A percentile compares a stretch with the other conserved stretches of the same genome.
These are phyloP conservation scores for Oryza rufipogon DNA, from an alignment of 176 grass and related monocot species.

Conservation along the genomic window DNA sequence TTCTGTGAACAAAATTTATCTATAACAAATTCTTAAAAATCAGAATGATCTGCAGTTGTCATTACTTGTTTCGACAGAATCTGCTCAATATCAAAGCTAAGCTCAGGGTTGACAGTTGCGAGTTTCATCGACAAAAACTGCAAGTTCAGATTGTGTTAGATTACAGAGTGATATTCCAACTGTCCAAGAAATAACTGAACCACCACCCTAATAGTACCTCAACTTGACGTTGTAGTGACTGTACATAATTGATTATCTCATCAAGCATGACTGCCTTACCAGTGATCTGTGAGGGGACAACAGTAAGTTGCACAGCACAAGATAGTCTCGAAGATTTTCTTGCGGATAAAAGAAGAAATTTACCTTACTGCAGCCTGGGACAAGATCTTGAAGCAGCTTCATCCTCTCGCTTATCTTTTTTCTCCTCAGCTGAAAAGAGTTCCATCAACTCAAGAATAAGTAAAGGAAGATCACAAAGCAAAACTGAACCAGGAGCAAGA, in stretches of 20 bases:
- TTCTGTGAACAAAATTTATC: neutral
- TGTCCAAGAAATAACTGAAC: neutral
- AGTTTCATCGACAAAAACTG: conserved; percentile 99
- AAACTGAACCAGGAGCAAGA: conserved; percentile 25
- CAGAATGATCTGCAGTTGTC: conserved; percentile 6
- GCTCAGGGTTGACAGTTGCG: conserved; percentile 86
- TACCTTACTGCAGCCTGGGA: conserved; percentile 96
- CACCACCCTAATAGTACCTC: conserved; percentile 56
- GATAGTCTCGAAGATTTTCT: neutral
- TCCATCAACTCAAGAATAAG: conserved; percentile 45
- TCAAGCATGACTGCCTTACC: conserved; percentile 99
- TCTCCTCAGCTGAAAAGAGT: conserved; percentile 72
- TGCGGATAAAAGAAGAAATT: conserved; percentile 12
- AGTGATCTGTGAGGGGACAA: conserved; percentile 65
- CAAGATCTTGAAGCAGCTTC: conserved; percentile 99
- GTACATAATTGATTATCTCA: conserved; percentile 99
- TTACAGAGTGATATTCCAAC: conserved; percentile 19
- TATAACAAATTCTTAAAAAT: conserved; percentile 21
- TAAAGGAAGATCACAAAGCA: conserved; percentile 25
- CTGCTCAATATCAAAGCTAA: conserved; percentile 73
- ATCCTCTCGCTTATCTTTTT: conserved; percentile 99
- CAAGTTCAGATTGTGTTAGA: conserved; percentile 43
- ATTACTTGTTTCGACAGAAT: conserved; percentile 90
- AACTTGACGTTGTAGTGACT: conserved; percentile 94
- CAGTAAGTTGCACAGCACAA: neutral